Conservation (phyloP, 1,139 yeast genomes). For the Blastobotrys serpentis region DNA sequence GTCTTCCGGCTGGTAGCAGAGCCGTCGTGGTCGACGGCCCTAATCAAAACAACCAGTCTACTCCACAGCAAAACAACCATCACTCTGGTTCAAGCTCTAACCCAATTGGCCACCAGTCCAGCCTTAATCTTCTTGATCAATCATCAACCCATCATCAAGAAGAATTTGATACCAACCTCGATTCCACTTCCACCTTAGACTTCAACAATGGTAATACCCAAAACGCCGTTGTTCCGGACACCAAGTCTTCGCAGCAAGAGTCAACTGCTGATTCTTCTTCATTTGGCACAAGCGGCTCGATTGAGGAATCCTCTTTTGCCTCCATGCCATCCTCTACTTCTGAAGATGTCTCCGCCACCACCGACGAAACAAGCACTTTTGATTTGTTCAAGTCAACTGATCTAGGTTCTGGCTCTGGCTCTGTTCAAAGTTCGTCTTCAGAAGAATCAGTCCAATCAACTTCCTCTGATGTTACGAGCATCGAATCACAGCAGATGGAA, state of each 20-base stretch:
- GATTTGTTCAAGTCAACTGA: background rate
- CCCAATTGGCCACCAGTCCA: background rate
- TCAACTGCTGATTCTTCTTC: too few species aligned
- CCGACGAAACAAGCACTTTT: background rate
- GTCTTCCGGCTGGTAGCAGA: constrained; percentile 8
- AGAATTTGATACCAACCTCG: background rate
- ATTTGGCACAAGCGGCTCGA: too few species aligned
- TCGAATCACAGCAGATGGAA: too few species aligned
- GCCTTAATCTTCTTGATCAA: background rate
- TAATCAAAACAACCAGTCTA: background rate
- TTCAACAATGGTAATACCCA: too few species aligned
- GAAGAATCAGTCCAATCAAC: background rate
- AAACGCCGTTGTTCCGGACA: background rate
- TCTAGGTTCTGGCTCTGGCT: background rate
- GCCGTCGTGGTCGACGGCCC: constrained; percentile 1
- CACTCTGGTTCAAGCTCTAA: constrained; percentile 7
- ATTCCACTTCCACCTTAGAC: background rate
- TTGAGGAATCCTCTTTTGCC: too few species aligned
- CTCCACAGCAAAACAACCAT: background rate
- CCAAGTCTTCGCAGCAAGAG: background rate
- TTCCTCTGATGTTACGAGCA: background rate
- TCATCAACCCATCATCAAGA: background rate
- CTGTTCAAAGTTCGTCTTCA: background rate
- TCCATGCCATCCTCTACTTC: too few species aligned
- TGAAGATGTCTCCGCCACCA: background rate